Conservation (phyloP, 805 yeast species). For the Kodamaea jinghongensis region DNA sequence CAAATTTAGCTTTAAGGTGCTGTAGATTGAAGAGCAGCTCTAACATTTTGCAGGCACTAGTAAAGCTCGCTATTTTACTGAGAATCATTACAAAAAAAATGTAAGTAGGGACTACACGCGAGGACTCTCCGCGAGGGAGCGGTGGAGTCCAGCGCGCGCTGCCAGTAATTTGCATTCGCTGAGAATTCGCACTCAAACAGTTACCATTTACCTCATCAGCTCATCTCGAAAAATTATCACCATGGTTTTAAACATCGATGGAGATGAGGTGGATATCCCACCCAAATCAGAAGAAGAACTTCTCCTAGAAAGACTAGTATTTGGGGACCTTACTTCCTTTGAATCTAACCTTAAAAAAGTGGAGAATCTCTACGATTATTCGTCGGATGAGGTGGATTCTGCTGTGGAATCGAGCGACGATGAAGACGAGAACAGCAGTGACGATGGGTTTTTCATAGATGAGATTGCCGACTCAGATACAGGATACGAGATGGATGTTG, state of each 20-base stretch:
- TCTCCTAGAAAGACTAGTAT: constrained; percentile 75
- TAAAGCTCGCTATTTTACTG: no score
- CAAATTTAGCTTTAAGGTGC: no score
- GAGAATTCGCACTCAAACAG: no score
- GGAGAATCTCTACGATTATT: constrained; percentile 53
- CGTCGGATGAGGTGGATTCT: constrained; percentile 33
- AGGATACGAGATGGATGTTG: constrained; percentile 14
- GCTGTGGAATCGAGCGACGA: constrained; percentile 20
- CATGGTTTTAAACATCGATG: constrained; percentile 14
- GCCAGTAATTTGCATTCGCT: no score
- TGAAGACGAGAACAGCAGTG: constrained; percentile 34
- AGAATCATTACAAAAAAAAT: no score
- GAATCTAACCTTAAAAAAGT: constrained; percentile 59
- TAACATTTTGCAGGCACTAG: no score
- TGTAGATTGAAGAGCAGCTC: no score
- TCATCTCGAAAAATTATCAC: constrained; percentile 4
- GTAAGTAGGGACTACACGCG: no score
- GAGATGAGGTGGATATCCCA: constrained; percentile 39
- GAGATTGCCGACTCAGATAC: constrained; percentile 42
- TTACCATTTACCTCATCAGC: no score
- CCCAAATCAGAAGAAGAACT: constrained; percentile 85
- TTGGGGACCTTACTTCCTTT: constrained; percentile 83
- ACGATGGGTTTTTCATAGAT: constrained; percentile 42
- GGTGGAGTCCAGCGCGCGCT: no score
- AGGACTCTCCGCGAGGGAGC: no score